Percentiles rank a stretch among this genome's conserved stretches.
phyloP scores from a whole-genome alignment of 768 basidiomycete species.

The Tulasnella sp. region DNA sequence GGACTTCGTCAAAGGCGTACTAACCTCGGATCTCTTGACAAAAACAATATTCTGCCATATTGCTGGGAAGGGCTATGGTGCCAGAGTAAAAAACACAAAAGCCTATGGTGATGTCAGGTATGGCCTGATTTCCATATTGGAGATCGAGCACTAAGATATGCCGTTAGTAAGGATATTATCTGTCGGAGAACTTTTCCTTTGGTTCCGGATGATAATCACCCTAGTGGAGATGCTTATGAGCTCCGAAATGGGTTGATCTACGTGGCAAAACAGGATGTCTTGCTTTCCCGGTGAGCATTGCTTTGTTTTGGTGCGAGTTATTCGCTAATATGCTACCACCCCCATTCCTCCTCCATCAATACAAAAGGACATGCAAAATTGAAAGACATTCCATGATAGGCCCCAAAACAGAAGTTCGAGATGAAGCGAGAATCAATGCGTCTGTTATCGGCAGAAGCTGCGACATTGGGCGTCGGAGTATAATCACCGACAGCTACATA shows the following conservation, averaged over 20 bases:
- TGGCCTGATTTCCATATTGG: no score
- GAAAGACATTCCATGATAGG: constrained; percentile 78
- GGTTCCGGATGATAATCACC: constrained; percentile 88
- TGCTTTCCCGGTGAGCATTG: constrained; percentile 59
- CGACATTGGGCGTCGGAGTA: constrained; percentile 52
- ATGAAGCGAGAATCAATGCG: constrained; percentile 48
- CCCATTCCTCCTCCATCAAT: not conserved
- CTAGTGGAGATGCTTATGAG: constrained; percentile 66
- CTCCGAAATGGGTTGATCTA: constrained; percentile 83
- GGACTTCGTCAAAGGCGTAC: constrained; percentile 88
- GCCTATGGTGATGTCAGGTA: constrained; percentile 85
- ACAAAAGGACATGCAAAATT: constrained; percentile 62
- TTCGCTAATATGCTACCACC: not conserved
- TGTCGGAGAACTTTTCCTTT: constrained; percentile 92
- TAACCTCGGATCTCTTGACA: constrained; percentile 88
- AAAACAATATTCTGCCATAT: constrained; percentile 90
- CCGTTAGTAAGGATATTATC: constrained; percentile 76
- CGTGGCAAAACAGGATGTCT: constrained; percentile 64
- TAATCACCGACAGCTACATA: constrained; percentile 65
- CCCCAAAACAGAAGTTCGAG: constrained; percentile 51
- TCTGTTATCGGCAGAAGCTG: constrained; percentile 74
- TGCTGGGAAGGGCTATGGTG: constrained; percentile 79
- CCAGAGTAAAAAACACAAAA: constrained; percentile 83
- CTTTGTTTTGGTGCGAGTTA: not conserved
- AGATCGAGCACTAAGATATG: constrained; percentile 5